phyloP scores from a whole-genome alignment of 371 early-diverging fungal species.

The Mortierella sp. region DNA sequence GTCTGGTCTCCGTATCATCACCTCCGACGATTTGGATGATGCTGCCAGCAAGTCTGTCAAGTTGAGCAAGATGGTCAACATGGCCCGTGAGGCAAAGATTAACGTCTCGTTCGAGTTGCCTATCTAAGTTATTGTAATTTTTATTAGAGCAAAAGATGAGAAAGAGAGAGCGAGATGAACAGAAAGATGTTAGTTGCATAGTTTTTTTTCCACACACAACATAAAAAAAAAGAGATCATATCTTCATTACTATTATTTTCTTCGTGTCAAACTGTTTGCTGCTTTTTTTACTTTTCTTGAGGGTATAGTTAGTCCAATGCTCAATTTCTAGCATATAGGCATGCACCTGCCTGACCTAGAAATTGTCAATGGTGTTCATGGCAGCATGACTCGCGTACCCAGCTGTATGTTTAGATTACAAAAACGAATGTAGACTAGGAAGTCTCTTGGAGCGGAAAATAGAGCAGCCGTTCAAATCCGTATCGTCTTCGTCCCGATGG shows the following conservation, averaged over 20 bases:
- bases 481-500: background rate
- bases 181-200: background rate
- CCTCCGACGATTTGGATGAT: constrained; percentile 95
- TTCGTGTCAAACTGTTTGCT: background rate
- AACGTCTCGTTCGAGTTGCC: constrained; percentile 74
- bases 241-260: background rate
- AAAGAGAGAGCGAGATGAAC: background rate
- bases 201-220: background rate
- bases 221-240: background rate
- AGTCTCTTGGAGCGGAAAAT: background rate
- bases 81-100: constrained; percentile 80
- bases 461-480: background rate
- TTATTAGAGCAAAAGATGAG: background rate
- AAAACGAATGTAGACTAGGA: too few species aligned
- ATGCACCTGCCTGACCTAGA: too few species aligned
- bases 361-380: background rate
- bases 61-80: constrained; percentile 88
- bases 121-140: constrained; percentile 44
- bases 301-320: background rate
- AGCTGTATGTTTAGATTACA: too few species aligned
- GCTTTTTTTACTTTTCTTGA: background rate
- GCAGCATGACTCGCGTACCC: background rate
- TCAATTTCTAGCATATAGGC: too few species aligned
- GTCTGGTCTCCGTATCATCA: constrained; percentile 93
- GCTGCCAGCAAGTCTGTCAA: constrained; percentile 96